Conservation (phyloP, 345 rosid genomes). For the Linum trigynum region DNA sequence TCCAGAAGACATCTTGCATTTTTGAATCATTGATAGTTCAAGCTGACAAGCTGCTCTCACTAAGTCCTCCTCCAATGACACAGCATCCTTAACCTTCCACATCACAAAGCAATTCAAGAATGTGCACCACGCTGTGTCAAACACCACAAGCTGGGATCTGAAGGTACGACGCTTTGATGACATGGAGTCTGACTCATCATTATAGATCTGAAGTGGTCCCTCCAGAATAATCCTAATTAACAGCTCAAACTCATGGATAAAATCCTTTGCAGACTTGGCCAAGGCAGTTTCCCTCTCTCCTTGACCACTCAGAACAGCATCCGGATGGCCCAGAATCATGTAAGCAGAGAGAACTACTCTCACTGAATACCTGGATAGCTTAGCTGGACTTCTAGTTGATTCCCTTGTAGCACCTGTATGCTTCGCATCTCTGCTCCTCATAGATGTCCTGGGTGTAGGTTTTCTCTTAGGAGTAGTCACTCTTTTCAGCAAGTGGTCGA, state of each 20-base stretch:
- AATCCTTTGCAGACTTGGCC: slow-evolving; percentile 54
- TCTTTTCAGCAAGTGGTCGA: slow-evolving; percentile 84
- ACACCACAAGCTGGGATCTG: slow-evolving; percentile 62
- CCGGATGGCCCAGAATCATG: slow-evolving; percentile 96
- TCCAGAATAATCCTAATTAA: slow-evolving; percentile 57
- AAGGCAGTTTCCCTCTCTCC: slow-evolving; percentile 80
- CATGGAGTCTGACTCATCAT: slow-evolving; percentile 36
- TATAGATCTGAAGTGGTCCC: slow-evolving; percentile 57
- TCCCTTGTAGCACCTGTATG: slow-evolving; percentile 31
- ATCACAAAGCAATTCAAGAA: slow-evolving; percentile 79
- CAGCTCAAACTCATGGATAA: slow-evolving; percentile 61
- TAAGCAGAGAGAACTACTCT: slow-evolving; percentile 85
- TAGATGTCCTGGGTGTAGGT: slow-evolving; percentile 28
- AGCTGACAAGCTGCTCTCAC: slow-evolving; percentile 98
- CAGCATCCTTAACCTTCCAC: slow-evolving; percentile 98
- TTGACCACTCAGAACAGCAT: slow-evolving; percentile 83
- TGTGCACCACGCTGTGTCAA: slow-evolving; percentile 83
- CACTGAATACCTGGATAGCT: slow-evolving; percentile 68
- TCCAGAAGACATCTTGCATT: slow-evolving; percentile 64
- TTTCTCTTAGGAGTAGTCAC: slow-evolving; percentile 69
- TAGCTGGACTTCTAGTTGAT: slow-evolving; percentile 30
- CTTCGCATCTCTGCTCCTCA: slow-evolving; percentile 48
- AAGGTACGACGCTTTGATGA: slow-evolving; percentile 48
- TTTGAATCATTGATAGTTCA: slow-evolving; percentile 93
- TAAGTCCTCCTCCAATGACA: slow-evolving; percentile 72